Conservation (phyloP, 257 asterid species). For the Verbena officinalis region DNA sequence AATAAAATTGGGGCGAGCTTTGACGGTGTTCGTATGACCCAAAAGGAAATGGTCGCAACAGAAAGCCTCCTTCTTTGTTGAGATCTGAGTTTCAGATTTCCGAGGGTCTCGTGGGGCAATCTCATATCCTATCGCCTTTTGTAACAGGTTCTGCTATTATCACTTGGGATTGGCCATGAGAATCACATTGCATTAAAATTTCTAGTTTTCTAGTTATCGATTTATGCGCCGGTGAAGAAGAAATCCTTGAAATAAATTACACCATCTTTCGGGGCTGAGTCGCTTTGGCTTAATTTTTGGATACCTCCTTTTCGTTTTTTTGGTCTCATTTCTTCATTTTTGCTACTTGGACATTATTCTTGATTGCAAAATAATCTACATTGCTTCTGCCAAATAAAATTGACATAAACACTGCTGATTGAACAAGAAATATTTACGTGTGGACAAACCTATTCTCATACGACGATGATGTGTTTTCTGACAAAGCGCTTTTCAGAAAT, state of each 20-base stretch:
- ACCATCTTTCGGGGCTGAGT: conserved; percentile 77
- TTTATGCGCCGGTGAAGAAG: conserved; percentile 45
- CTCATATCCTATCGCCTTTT: conserved; percentile 62
- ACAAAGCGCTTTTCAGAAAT: too few relatives aligned
- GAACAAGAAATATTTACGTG: too few relatives aligned
- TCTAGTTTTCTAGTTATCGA: not conserved
- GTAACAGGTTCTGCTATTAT: conserved; percentile 53
- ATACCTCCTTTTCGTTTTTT: too few relatives aligned
- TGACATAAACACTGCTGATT: too few relatives aligned
- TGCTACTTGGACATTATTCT: too few relatives aligned
- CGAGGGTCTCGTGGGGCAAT: conserved; percentile 33
- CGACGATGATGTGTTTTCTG: too few relatives aligned
- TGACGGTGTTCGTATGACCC: conserved; percentile 29
- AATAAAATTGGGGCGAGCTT: conserved; percentile 28
- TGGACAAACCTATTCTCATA: too few relatives aligned
- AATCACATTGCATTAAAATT: conserved; percentile 26
- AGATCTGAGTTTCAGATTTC: conserved; percentile 17
- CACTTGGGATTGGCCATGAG: conserved; percentile 62
- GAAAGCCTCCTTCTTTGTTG: conserved; percentile 28
- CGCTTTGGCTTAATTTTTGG: conserved; percentile 50
- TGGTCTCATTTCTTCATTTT: too few relatives aligned
- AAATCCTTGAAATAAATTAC: conserved; percentile 28
- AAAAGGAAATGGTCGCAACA: conserved; percentile 26
- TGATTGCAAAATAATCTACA: too few relatives aligned
- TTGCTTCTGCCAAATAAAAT: too few relatives aligned